Evolutionary conservation across 1,284 basidiomycete species (phyloP).

Genomic region (Cryptococcus neoformans): DNA sequence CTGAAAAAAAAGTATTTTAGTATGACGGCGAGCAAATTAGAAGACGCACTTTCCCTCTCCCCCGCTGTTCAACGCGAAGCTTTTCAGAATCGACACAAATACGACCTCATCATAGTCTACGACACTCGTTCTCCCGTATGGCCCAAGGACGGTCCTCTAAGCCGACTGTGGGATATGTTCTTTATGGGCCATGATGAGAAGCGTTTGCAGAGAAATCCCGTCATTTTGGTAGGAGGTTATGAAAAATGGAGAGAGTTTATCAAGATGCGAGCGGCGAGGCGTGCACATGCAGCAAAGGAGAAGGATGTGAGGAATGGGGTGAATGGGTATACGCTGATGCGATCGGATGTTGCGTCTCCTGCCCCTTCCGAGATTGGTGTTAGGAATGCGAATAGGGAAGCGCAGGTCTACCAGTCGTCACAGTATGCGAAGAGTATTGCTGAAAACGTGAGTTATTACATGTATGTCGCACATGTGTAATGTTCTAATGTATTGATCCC

Average conservation of each 20-base stretch:
- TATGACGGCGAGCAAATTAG: conserved; percentile 64
- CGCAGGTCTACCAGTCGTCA: conserved; percentile 36
- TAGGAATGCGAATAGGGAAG: conserved; percentile 32
- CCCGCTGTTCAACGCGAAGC: conserved; percentile 66
- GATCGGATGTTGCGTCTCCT: conserved; percentile 5
- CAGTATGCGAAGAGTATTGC: conserved; percentile 42
- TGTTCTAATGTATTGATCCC: neutral
- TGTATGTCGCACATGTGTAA: neutral
- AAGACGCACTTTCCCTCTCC: conserved; percentile 69
- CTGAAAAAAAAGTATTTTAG: conserved; percentile 48
- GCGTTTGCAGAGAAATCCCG: conserved; percentile 70
- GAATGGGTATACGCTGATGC: neutral
- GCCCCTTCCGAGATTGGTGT: conserved; percentile 8
- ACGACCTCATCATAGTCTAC: conserved; percentile 87
- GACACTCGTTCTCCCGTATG: conserved; percentile 68
- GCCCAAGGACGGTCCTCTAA: conserved; percentile 55
- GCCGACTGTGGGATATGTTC: conserved; percentile 63
- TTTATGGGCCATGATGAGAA: conserved; percentile 70
- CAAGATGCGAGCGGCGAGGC: conserved; percentile 17
- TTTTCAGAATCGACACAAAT: conserved; percentile 78
- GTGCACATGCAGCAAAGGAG: conserved; percentile 10
- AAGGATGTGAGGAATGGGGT: conserved; percentile 7
- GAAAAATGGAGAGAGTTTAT: conserved; percentile 75
- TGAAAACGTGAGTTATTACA: conserved; percentile 33
- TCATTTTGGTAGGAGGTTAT: conserved; percentile 81